phyloP scores from a whole-genome alignment of 371 early-diverging fungal genomes.

The Mortierella sp. region DNA sequence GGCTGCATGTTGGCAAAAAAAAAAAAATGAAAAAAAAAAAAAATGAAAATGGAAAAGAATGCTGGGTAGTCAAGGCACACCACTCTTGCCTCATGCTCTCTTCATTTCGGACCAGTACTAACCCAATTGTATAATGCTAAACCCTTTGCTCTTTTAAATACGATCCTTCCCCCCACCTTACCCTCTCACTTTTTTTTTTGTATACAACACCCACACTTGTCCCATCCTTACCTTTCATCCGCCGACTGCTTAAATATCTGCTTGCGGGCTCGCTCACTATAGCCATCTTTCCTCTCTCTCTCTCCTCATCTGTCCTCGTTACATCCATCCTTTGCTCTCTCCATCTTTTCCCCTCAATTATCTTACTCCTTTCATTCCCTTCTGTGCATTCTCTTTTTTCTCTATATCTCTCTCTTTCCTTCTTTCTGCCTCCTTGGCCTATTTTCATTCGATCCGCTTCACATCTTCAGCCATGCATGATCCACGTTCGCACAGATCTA shows the following conservation, averaged over 20 bases:
- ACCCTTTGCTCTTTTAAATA: not conserved
- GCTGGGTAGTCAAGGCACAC: no score
- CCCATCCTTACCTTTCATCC: no score
- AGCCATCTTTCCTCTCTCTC: constrained; percentile 4
- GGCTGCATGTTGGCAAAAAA: no score
- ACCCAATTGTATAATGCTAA: no score
- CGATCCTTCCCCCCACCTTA: not conserved
- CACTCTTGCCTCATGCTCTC: no score
- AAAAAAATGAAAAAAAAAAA: no score
- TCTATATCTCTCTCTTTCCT: not conserved
- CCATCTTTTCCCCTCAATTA: constrained; percentile 1
- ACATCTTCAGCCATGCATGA: constrained; percentile 23
- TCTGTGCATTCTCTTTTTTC: not conserved
- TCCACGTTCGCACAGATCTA: constrained; percentile 45
- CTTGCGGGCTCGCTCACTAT: not conserved
- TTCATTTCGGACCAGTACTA: no score
- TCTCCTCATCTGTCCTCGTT: not conserved
- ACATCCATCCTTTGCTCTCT: no score
- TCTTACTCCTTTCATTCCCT: not conserved
- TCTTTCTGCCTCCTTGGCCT: not conserved
- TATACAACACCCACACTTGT: not conserved
- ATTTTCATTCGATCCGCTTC: constrained; percentile 5
- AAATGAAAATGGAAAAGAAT: no score
- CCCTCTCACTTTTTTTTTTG: not conserved
- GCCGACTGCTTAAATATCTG: no score